Evolutionary conservation across 108 stramenopile species (phyloP), one percentile per base, ranked within the genome.

Genomic region (Discostella stelligeroides): DNA sequence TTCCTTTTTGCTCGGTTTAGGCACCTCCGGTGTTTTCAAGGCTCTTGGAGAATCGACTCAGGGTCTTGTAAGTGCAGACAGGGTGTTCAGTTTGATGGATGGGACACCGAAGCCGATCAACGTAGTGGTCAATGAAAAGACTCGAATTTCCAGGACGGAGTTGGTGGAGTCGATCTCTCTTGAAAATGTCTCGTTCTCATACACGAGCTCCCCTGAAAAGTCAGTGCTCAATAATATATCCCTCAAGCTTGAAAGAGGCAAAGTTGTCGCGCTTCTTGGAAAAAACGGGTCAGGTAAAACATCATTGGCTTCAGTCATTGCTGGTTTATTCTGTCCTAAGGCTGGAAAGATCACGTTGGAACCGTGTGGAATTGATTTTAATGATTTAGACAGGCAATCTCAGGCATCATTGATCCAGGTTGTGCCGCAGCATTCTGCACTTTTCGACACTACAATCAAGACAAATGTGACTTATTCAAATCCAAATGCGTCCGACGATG

Each of bases 261-360:
- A 91, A 34, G 89, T 95, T 50, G 81, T 97, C 20, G 98, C 96
- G 1, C 53, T 99, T 23, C 90, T 95, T 2, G 99, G 99, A 14
- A 77, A 88, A 23, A 95, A 92, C 73, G 98, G 98, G 4, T 76
- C 78, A 18, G 98, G 98, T 21, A 99, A 98, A 68, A 82, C 84
- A 11, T 97, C 96, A 9, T 37, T 97, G 28, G 86, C 88, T 8
- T 83, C 82, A 12, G 63, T 99, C 6, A 72, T 99, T 60, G 84
- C 88, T n/a, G 96, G 96, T 14, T 77, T 99, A 49, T 97, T 97
- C 70, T 47, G 67, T 29, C 92, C 96, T 7, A 41, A 60, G 29
- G 55, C 27, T 29, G 88, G 98, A 57, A 24, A 51, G 28, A 73
- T 93, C 5, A 50, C 62, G 39, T 24, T 75, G 11, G 71, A 84